Evolutionary conservation across 2,329 filamentous ascomycete genomes (phyloP).

Genomic region (Rutstroemia sydowiana): DNA sequence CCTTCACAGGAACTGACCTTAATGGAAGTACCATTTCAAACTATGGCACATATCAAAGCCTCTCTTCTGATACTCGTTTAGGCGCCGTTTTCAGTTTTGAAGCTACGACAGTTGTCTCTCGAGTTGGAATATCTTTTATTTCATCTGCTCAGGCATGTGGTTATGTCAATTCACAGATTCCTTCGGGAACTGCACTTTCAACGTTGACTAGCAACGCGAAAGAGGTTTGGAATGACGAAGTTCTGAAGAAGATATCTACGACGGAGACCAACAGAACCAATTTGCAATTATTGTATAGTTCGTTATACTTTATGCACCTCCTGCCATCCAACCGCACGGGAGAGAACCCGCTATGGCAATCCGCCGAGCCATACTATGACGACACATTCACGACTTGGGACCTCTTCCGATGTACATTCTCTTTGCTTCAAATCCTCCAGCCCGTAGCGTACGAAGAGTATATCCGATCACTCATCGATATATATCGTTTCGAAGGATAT

Average conservation of each 20-base stretch:
- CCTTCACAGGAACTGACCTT: conserved; percentile 28
- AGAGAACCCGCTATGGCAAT: conserved; percentile 60
- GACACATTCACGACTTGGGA: conserved; percentile 66
- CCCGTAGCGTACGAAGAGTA: conserved; percentile 56
- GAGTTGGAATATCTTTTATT: conserved; percentile 44
- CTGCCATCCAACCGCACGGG: conserved; percentile 56
- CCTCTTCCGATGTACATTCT: conserved; percentile 52
- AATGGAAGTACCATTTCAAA: conserved; percentile 1
- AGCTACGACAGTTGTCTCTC: conserved; percentile 37
- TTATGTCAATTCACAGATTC: conserved; percentile 40
- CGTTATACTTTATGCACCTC: conserved; percentile 45
- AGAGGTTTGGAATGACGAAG: conserved; percentile 51
- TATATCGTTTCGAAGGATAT: conserved; percentile 57
- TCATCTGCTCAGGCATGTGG: conserved; percentile 41
- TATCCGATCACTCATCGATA: conserved; percentile 59
- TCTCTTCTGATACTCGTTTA: conserved; percentile 30
- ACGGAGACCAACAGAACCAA: conserved; percentile 48
- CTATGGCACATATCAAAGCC: conserved; percentile 28
- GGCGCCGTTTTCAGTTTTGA: conserved; percentile 42
- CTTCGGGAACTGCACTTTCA: conserved; percentile 35
- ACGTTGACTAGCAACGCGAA: conserved; percentile 39
- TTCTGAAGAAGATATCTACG: conserved; percentile 58
- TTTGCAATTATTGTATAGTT: conserved; percentile 56
- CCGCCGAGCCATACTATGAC: conserved; percentile 60
- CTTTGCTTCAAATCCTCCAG: conserved; percentile 58